A percentile compares a stretch with the other conserved stretches of the same genome.
phyloP scores from a whole-genome alignment of 257 asterid species.

The Petunia secreta region DNA sequence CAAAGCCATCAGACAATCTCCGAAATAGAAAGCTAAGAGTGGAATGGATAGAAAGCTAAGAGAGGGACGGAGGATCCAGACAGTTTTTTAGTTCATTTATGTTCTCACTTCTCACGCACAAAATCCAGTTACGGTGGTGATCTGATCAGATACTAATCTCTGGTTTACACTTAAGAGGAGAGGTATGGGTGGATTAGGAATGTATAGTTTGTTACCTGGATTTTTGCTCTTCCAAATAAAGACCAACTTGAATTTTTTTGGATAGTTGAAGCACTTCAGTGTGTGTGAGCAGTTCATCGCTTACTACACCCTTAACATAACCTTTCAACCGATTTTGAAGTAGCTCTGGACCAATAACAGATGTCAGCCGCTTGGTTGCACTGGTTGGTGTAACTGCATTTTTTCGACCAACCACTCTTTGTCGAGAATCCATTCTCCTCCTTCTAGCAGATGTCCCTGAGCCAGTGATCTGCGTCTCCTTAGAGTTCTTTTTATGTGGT shows the following conservation, averaged over 20 bases:
- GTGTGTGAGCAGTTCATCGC: constrained; percentile 78
- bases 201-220: constrained; percentile 47
- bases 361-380: constrained; percentile 43
- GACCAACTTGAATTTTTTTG: constrained; percentile 65
- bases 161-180: neutral
- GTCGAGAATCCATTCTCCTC: constrained; percentile 65
- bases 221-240: constrained; percentile 70
- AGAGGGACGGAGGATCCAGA: neutral
- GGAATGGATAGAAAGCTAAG: neutral
- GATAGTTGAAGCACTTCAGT: constrained; percentile 81
- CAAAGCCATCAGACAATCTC: neutral
- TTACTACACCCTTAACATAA: constrained; percentile 65
- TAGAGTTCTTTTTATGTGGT: constrained; percentile 31
- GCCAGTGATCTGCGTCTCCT: constrained; percentile 50
- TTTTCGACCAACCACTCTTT: constrained; percentile 35
- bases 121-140: neutral
- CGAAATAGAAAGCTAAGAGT: no score
- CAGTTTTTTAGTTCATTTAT: neutral
- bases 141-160: neutral
- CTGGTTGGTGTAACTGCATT: constrained; percentile 31
- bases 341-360: constrained; percentile 54
- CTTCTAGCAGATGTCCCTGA: constrained; percentile 77
- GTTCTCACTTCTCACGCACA: neutral
- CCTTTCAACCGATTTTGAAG: constrained; percentile 66
- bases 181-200: neutral